Evolutionary conservation across 2,329 filamentous ascomycete species (phyloP).

Genomic region (Trichoderma atrobrunneum): DNA sequence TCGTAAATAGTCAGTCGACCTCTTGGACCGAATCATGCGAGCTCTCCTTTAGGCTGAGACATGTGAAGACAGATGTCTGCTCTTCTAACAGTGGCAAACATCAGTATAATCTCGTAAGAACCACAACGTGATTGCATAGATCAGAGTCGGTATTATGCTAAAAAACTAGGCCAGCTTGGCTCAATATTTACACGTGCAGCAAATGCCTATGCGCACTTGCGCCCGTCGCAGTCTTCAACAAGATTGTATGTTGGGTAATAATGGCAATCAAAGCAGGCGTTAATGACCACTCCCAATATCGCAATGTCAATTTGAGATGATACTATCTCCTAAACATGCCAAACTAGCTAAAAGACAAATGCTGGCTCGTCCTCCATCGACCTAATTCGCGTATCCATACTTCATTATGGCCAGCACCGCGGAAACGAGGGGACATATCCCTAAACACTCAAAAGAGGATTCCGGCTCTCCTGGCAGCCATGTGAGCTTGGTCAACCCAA

Average conservation of each 20-base stretch:
- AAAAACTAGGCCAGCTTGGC: accelerated
- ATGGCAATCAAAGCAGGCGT: neutral
- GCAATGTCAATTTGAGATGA: neutral
- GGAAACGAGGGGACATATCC: neutral
- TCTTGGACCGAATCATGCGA: neutral
- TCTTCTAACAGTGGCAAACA: neutral
- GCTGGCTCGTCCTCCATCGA: neutral
- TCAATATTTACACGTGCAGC: neutral
- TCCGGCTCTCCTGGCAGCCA: neutral
- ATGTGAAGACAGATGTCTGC: neutral
- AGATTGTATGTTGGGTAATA: neutral
- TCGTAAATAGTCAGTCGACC: neutral
- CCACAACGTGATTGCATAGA: neutral
- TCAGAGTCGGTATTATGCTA: neutral
- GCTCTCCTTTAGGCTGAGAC: neutral
- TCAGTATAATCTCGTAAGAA: neutral
- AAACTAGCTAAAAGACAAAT: neutral
- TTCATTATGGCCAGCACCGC: neutral
- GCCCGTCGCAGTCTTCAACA: neutral
- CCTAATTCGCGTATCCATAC: neutral
- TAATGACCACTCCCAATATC: neutral
- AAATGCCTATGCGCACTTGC: neutral
- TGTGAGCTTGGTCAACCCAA: neutral
- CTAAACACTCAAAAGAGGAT: neutral
- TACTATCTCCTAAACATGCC: neutral